These are phyloP conservation scores for Plectosphaerella plurivora DNA, from an alignment of 2,329 filamentous ascomycete species.

Conservation along the genomic window DNA sequence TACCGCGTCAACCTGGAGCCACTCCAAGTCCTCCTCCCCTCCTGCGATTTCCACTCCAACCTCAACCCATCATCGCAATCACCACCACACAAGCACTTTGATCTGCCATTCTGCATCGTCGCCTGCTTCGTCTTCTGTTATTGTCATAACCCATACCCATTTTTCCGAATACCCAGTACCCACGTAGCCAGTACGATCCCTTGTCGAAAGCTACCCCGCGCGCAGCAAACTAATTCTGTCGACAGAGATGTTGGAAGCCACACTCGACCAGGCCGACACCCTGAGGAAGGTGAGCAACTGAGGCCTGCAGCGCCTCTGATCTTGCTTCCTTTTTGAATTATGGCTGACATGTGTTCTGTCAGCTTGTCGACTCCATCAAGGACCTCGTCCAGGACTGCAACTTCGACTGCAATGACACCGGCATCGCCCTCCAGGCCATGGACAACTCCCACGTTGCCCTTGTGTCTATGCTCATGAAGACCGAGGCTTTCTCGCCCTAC, in stretches of 20 bases:
- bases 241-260: conserved; percentile 84
- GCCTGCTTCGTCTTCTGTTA: background rate
- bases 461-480: conserved; percentile 97
- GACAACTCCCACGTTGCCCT: conserved; percentile 99
- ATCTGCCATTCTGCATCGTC: background rate
- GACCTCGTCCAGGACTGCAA: conserved; percentile 99
- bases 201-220: background rate
- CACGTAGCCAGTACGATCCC: conserved; percentile 7
- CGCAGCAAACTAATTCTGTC: conserved; percentile 25
- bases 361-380: conserved; percentile 99
- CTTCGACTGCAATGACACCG: conserved; percentile 99
- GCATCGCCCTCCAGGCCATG: conserved; percentile 98
- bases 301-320: background rate
- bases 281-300: conserved; percentile 79
- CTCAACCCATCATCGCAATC: background rate
- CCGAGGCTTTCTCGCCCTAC: conserved; percentile 90
- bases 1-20: background rate
- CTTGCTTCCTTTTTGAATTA: background rate
- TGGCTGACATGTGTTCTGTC: conserved; percentile 8
- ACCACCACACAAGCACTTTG: background rate
- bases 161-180: conserved; percentile 1
- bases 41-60: background rate
- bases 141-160: too few species aligned
- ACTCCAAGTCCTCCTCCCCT: background rate
- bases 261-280: conserved; percentile 86